Evolutionary conservation across 2,329 filamentous ascomycete genomes (phyloP), one percentile per base, ranked within the genome.

Genomic region (Karstenula rhodostoma): DNA sequence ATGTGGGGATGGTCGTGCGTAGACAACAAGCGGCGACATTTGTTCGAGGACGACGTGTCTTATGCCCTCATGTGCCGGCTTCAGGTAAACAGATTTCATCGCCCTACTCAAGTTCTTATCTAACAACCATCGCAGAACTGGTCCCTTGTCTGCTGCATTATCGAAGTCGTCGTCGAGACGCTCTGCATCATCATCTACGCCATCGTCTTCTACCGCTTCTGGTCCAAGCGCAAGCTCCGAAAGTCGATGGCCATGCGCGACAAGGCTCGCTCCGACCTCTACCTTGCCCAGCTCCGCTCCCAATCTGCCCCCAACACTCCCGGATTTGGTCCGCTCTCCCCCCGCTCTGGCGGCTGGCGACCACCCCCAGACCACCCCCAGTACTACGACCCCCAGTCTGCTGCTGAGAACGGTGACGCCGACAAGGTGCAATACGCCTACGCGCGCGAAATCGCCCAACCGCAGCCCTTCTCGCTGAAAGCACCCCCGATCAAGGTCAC

Each of bases 1-100:
- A 87, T 99, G 79, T 99, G 95, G 95, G 94, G 94, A 61, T 99
- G 95, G 95, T 88, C 93, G n/a, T 99, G 95, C 78, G 90, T 94
- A 59, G 86, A 96, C 72, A 98, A 97, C 78, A 88, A 89, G 66
- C 89, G 94, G 62, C 83, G 89, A 57, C 80, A 93, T 53, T 82
- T 97, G 56, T 98, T 94, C 77, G 76, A 87, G 63, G 84, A 94
- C 58, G 89, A 95, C 71, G 87, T 99, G 69, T 85, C 95, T 80
- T 99, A 98, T 80, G 88, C 88, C 27, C 89, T 99, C 53, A 86
- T 98, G 67, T 99, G 95, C 83, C 90, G 94, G 71, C 87, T 99
- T 72, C 89, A 91, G 83, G 89, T 90, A 82, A 79, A 85, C 70
- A 27, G 29, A 35, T 23, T 51, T 32, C 32, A 58, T 22, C 29